Percentiles rank a stretch among this genome's conserved stretches.
These are phyloP conservation scores for Aaosphaeria arxii DNA, from an alignment of 2,329 filamentous ascomycete genomes.

Conservation along the genomic window DNA sequence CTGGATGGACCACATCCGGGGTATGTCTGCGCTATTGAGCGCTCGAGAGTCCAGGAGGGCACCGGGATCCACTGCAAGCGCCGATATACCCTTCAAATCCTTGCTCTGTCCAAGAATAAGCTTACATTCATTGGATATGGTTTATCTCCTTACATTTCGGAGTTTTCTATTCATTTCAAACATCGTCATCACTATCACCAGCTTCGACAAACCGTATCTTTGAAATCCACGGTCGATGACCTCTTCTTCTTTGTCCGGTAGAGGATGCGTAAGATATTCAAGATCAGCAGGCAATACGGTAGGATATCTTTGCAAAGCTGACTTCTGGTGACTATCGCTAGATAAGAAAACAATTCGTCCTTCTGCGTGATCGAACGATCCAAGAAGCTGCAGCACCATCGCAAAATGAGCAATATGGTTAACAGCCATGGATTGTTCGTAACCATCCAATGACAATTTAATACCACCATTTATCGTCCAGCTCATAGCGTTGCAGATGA, in stretches of 20 bases:
- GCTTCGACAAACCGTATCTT: conserved; percentile 45
- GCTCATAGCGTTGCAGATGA: conserved; percentile 21
- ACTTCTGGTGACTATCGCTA: conserved; percentile 36
- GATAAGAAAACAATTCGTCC: conserved; percentile 19
- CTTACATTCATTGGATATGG: neutral
- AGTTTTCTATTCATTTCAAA: conserved; percentile 40
- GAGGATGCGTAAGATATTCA: conserved; percentile 36
- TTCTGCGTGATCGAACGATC: conserved; percentile 5
- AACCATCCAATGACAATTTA: conserved; percentile 13
- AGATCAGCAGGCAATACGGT: conserved; percentile 33
- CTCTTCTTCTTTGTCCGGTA: conserved; percentile 14
- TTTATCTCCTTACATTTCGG: conserved; percentile 16
- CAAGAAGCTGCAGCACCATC: conserved; percentile 12
- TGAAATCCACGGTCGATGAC: conserved; percentile 43
- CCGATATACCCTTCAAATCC: conserved; percentile 23
- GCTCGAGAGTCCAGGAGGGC: conserved; percentile 35
- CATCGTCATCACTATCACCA: conserved; percentile 40
- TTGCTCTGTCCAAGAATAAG: conserved; percentile 12
- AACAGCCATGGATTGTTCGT: conserved; percentile 13
- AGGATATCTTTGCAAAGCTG: conserved; percentile 34
- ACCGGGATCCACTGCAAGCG: conserved; percentile 35
- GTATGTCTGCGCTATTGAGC: conserved; percentile 31
- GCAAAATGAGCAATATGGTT: conserved; percentile 18
- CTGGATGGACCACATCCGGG: conserved; percentile 17
- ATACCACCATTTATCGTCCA: conserved; percentile 13